Percentiles rank a stretch among this genome's conserved stretches.
Conservation (phyloP, 371 early-diverging fungal species). For the Mortierella sp. region DNA sequence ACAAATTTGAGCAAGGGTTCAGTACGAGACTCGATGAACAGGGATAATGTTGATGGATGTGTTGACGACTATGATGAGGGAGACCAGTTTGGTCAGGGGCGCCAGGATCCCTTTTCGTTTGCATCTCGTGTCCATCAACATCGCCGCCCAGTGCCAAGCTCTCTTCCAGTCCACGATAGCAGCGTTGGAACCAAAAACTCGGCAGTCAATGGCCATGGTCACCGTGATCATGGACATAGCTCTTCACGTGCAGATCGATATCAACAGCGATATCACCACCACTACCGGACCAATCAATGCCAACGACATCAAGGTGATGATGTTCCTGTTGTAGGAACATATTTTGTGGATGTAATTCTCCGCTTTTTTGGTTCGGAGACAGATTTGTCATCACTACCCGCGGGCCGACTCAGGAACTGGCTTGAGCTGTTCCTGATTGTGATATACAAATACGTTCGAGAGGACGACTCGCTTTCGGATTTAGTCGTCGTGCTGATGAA, state of each 20-base stretch:
- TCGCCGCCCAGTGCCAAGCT: too few species aligned
- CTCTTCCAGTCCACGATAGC: too few species aligned
- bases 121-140: too few species aligned
- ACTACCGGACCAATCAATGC: constrained; percentile 24
- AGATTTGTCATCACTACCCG: constrained; percentile 31
- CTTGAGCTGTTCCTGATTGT: constrained; percentile 65
- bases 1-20: too few species aligned
- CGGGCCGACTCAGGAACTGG: constrained; percentile 59
- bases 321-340: constrained; percentile 43
- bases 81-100: too few species aligned
- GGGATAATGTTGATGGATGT: too few species aligned
- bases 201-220: too few species aligned
- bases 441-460: constrained; percentile 63
- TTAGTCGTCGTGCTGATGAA: constrained; percentile 43
- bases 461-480: constrained; percentile 45
- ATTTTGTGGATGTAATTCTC: constrained; percentile 52
- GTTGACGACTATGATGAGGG: too few species aligned
- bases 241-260: constrained; percentile 6
- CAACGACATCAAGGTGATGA: constrained; percentile 26
- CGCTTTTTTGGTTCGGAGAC: constrained; percentile 53
- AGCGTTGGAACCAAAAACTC: too few species aligned
- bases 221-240: too few species aligned
- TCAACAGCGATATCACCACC: constrained; percentile 40
- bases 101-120: too few species aligned
- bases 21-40: too few species aligned